Conservation (phyloP, 106 monocot species). For the Apostasia ramifera region DNA sequence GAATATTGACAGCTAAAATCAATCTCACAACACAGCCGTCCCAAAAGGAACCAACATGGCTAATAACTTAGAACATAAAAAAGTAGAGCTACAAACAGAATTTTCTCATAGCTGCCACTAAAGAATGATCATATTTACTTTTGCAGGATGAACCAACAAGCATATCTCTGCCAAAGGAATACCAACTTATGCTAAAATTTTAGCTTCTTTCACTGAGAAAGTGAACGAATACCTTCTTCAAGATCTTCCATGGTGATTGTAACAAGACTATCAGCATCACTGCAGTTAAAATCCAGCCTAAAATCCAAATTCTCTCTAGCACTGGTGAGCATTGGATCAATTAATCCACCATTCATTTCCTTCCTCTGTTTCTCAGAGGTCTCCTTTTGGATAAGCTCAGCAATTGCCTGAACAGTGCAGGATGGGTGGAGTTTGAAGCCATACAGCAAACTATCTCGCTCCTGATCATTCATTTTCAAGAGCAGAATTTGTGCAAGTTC, state of each 20-base stretch:
- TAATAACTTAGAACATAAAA: too few species aligned
- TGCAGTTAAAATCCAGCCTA: slow-evolving; percentile 70
- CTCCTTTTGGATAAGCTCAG: slow-evolving; percentile 32
- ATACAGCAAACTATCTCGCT: slow-evolving; percentile 38
- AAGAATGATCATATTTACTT: too few species aligned
- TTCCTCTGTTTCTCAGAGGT: slow-evolving; percentile 54
- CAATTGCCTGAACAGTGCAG: slow-evolving; percentile 47
- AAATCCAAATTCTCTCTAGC: slow-evolving; percentile 84
- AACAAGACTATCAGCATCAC: slow-evolving; percentile 40
- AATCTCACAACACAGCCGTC: too few species aligned
- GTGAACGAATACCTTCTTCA: slow-evolving; percentile 42
- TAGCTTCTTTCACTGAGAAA: slow-evolving; percentile 15
- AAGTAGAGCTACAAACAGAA: too few species aligned
- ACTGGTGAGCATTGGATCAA: slow-evolving; percentile 70
- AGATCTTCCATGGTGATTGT: slow-evolving; percentile 87
- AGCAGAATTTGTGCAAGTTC: slow-evolving; percentile 78
- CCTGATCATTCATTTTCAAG: slow-evolving; percentile 59
- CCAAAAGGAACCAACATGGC: too few species aligned
- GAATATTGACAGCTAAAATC: too few species aligned
- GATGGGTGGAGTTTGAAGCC: slow-evolving; percentile 83
- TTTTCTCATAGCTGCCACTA: too few species aligned
- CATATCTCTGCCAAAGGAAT: too few species aligned
- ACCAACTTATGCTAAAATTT: neutral
- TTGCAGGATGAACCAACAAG: too few species aligned
- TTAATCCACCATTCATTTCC: slow-evolving; percentile 82